Evolutionary conservation across 192 early-diverging fungal species (phyloP).

Genomic region (Coemansia sp.): DNA sequence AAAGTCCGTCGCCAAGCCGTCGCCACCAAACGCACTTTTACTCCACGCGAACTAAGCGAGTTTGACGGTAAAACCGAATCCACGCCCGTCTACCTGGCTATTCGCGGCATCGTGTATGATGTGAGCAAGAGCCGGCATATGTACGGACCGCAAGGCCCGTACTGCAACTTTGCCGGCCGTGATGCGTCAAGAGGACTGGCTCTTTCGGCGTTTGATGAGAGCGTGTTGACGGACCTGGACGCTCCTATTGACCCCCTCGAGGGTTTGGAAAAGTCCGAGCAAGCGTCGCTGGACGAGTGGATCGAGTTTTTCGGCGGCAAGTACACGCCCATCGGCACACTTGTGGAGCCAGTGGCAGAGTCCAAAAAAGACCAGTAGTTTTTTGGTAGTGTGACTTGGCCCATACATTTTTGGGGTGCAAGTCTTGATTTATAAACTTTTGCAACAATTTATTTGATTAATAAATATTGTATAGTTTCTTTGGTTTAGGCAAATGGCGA

Average conservation of each 20-base stretch:
- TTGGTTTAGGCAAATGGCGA: not conserved
- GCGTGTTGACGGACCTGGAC: conserved; percentile 67
- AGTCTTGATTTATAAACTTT: too few species aligned
- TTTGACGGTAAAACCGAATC: conserved; percentile 66
- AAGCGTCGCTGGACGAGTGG: conserved; percentile 77
- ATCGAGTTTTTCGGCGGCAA: conserved; percentile 75
- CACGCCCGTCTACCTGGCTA: conserved; percentile 72
- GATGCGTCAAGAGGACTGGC: conserved; percentile 94
- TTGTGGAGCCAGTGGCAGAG: conserved; percentile 48
- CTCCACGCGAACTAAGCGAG: conserved; percentile 69
- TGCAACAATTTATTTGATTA: too few species aligned
- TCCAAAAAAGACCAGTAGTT: conserved; percentile 12
- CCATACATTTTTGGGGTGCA: too few species aligned
- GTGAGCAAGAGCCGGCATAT: conserved; percentile 79
- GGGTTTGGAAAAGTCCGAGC: conserved; percentile 73
- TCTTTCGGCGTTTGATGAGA: conserved; percentile 79
- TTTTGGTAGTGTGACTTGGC: too few species aligned
- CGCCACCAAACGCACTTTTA: conserved; percentile 62
- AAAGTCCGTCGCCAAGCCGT: conserved; percentile 14
- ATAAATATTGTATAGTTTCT: too few species aligned
- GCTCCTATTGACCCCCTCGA: conserved; percentile 78
- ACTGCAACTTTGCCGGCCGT: conserved; percentile 94
- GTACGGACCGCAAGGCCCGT: conserved; percentile 91
- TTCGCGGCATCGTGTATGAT: conserved; percentile 88
- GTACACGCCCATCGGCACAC: conserved; percentile 69